Conservation (phyloP, 331 rosid species). For the Cydonia oblonga region DNA sequence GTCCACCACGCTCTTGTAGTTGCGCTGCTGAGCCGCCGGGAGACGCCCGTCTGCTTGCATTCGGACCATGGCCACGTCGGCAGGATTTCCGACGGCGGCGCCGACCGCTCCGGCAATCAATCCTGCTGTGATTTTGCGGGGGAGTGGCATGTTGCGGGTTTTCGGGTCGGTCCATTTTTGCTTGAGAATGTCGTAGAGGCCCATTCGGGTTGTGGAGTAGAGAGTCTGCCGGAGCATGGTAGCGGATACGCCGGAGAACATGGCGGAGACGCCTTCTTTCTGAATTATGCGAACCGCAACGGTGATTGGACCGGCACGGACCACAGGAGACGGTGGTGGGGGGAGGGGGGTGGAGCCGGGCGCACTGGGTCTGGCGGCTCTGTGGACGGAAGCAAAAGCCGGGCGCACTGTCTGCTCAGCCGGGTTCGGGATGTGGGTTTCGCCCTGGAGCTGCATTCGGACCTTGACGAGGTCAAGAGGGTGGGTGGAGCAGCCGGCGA, state of each 20-base stretch:
- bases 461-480: slow-evolving; percentile 71
- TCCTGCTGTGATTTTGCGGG: slow-evolving; percentile 45
- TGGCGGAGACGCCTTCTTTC: slow-evolving; percentile 50
- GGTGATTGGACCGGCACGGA: slow-evolving; percentile 39
- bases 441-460: slow-evolving; percentile 90
- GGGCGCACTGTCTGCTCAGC: slow-evolving; percentile 39
- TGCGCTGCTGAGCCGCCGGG: slow-evolving; percentile 52
- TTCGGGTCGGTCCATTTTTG: slow-evolving; percentile 55
- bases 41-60: slow-evolving; percentile 86
- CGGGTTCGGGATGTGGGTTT: slow-evolving; percentile 22
- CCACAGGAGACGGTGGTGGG: not conserved
- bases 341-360: slow-evolving; percentile 13
- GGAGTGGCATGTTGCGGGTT: slow-evolving; percentile 33
- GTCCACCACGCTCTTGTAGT: slow-evolving; percentile 60
- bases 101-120: slow-evolving; percentile 60
- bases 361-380: slow-evolving; percentile 12
- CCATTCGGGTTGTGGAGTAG: slow-evolving; percentile 84
- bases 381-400: slow-evolving; percentile 32
- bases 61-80: slow-evolving; percentile 77
- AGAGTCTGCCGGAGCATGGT: slow-evolving; percentile 70
- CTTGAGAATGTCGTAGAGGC: slow-evolving; percentile 61
- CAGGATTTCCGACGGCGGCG: slow-evolving; percentile 65
- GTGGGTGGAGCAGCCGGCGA: slow-evolving; percentile 70
- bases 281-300: slow-evolving; percentile 50
- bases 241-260: slow-evolving; percentile 73